Conservation (phyloP, 2,329 filamentous ascomycete species). For the Dryadomyces quercivorus region DNA sequence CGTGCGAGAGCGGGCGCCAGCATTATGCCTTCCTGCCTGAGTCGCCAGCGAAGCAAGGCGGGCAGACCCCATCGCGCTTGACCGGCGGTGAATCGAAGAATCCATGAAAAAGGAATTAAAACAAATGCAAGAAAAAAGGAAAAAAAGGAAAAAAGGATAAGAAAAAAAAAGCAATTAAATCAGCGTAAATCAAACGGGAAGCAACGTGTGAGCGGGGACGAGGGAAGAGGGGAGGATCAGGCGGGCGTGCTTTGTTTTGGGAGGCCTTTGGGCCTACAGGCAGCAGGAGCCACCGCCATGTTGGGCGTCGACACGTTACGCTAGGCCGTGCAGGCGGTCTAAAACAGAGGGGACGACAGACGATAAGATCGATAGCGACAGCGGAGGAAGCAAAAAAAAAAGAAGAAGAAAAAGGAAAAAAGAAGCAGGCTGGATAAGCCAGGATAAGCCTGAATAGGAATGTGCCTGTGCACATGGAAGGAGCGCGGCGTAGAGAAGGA, state of each 20-base stretch:
- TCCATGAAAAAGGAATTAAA: not conserved
- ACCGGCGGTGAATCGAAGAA: not conserved
- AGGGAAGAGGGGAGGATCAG: not conserved
- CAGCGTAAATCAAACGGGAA: not conserved
- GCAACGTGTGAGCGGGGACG: not conserved
- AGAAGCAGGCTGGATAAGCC: not conserved
- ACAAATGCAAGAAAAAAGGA: no score
- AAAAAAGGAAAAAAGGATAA: no score
- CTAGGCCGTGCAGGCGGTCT: conserved; percentile 1
- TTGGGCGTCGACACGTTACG: conserved; percentile 1
- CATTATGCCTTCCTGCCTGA: not conserved
- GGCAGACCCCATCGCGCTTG: not conserved
- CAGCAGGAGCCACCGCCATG: not conserved
- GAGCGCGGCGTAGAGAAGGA: no score
- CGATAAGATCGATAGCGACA: not conserved
- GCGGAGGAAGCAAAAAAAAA: not conserved
- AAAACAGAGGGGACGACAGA: not conserved
- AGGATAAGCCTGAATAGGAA: no score
- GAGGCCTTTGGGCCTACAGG: not conserved
- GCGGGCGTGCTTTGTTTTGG: not conserved
- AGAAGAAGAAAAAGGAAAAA: not conserved
- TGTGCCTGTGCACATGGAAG: no score
- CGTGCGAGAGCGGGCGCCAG: not conserved
- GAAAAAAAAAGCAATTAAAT: not conserved
- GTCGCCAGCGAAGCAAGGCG: not conserved